Evolutionary conservation across 129 eudicot genomes (phyloP).

Genomic region (Smallanthus sonchifolius): DNA sequence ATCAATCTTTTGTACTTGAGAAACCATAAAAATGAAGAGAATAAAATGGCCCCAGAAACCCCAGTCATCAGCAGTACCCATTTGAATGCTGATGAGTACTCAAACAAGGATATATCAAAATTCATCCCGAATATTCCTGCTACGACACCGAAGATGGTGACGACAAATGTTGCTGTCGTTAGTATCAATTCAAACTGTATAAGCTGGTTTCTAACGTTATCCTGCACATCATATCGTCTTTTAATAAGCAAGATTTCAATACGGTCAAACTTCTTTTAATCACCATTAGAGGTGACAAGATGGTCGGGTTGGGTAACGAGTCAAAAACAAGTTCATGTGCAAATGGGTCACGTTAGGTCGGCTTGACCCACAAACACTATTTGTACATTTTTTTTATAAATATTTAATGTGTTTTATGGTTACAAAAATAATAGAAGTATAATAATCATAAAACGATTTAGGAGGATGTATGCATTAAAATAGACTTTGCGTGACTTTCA

Average conservation of each 20-base stretch:
- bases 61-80: conserved; percentile 72
- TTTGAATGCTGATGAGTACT: conserved; percentile 54
- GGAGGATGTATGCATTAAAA: too few species aligned
- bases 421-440: too few species aligned
- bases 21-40: too few species aligned
- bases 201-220: conserved; percentile 85
- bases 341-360: too few species aligned
- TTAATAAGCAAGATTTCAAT: not conserved
- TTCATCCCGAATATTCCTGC: conserved; percentile 97
- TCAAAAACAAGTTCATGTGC: not conserved
- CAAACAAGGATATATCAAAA: conserved; percentile 48
- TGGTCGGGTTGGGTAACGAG: not conserved
- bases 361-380: too few species aligned
- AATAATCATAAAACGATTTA: too few species aligned
- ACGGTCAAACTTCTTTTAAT: not conserved
- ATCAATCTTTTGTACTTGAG: too few species aligned
- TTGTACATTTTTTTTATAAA: too few species aligned
- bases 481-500: too few species aligned
- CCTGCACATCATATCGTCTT: conserved; percentile 40
- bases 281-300: not conserved
- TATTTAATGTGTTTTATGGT: too few species aligned
- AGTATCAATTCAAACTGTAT: conserved; percentile 79
- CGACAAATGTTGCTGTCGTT: conserved; percentile 83
- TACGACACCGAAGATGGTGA: conserved; percentile 84
- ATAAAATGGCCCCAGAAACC: not conserved